These are phyloP conservation scores for Fusarium algeriense DNA, from an alignment of 2,329 filamentous ascomycete genomes.

Conservation along the genomic window DNA sequence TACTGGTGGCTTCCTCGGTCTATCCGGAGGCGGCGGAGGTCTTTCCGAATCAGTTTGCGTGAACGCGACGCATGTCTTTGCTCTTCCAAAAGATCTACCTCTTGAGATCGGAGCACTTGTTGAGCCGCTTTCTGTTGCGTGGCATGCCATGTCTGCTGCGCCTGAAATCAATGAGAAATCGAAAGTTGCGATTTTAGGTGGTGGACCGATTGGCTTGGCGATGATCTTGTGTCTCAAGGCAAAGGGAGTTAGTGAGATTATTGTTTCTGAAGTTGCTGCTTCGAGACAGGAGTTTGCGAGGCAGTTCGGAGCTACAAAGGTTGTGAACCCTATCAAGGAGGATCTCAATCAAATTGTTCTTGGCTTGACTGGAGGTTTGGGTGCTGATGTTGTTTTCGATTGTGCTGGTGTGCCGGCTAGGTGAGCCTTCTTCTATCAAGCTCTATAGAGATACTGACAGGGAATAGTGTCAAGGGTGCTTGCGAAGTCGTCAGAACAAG, in stretches of 20 bases:
- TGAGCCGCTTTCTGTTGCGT: slow-evolving; percentile 64
- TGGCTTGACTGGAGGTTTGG: slow-evolving; percentile 61
- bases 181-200: slow-evolving; percentile 62
- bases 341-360: slow-evolving; percentile 60
- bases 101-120: slow-evolving; percentile 66
- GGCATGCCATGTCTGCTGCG: slow-evolving; percentile 59
- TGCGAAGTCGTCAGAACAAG: slow-evolving; percentile 63
- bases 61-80: slow-evolving; percentile 60
- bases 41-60: slow-evolving; percentile 67
- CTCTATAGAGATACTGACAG: not conserved
- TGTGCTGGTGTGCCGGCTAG: slow-evolving; percentile 65
- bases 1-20: slow-evolving; percentile 52
- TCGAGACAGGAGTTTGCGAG: slow-evolving; percentile 57
- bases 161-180: slow-evolving; percentile 56
- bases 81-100: slow-evolving; percentile 62
- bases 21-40: slow-evolving; percentile 63
- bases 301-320: slow-evolving; percentile 59
- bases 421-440: not conserved
- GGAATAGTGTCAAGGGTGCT: slow-evolving; percentile 49
- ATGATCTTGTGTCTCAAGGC: slow-evolving; percentile 61
- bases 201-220: slow-evolving; percentile 62
- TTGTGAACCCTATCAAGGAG: slow-evolving; percentile 57
- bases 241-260: slow-evolving; percentile 60
- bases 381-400: slow-evolving; percentile 71
- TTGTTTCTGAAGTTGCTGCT: slow-evolving; percentile 60